Evolutionary conservation across 495 filamentous ascomycete species (phyloP).

Genomic region (Parathielavia appendiculata): DNA sequence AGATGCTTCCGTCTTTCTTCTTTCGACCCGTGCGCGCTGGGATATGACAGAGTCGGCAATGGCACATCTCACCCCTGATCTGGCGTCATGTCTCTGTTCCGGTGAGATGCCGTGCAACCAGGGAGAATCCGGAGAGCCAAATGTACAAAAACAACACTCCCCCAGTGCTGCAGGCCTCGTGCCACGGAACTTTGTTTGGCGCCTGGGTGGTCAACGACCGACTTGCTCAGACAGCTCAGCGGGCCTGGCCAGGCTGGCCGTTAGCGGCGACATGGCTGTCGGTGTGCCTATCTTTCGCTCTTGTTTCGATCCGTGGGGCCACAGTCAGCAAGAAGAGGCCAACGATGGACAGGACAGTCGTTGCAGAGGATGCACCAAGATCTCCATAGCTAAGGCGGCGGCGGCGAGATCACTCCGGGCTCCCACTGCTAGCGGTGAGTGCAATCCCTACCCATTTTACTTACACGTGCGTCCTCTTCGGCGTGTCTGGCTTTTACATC

Average conservation of each 20-base stretch:
- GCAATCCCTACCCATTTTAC: not conserved
- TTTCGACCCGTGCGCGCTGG: constrained; percentile 34
- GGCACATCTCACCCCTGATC: constrained; percentile 29
- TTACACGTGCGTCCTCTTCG: constrained; percentile 9
- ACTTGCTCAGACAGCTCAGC: constrained; percentile 9
- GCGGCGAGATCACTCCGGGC: constrained; percentile 7
- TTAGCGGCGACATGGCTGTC: constrained; percentile 24
- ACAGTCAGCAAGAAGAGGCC: constrained; percentile 16
- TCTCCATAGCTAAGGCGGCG: constrained; percentile 24
- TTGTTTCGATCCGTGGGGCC: constrained; percentile 31
- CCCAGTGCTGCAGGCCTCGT: constrained; percentile 13
- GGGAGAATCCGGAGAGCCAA: constrained; percentile 23
- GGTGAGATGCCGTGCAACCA: constrained; percentile 17
- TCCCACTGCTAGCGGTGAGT: constrained; percentile 23
- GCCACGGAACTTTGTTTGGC: constrained; percentile 30
- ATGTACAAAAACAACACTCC: constrained; percentile 23
- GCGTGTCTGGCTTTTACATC: not conserved
- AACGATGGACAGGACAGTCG: constrained; percentile 8
- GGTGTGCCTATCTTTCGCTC: constrained; percentile 27
- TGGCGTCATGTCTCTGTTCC: constrained; percentile 31
- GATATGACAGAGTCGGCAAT: constrained; percentile 25
- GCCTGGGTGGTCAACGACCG: constrained; percentile 25
- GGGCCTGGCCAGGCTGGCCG: constrained; percentile 2
- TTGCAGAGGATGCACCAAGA: constrained; percentile 33
- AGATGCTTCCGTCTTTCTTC: constrained; percentile 36